These are phyloP conservation scores for Taphrina deformans DNA, from an alignment of 1,139 yeast genomes.

Conservation along the genomic window DNA sequence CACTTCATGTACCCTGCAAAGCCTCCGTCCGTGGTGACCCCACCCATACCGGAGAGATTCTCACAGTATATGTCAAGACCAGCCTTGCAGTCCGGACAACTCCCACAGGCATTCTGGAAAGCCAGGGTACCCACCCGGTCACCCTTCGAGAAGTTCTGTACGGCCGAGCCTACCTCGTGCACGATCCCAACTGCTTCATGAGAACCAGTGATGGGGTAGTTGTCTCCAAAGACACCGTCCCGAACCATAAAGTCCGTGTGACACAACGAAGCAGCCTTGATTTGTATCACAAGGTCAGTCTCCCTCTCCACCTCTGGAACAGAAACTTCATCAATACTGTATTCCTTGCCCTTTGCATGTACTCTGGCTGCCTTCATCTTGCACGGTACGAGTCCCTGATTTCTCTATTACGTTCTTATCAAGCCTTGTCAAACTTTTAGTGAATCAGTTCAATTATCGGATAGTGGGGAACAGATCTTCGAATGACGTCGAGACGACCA, in stretches of 20 bases:
- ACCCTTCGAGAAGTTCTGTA: background rate
- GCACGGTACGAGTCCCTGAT: no score
- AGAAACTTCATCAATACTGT: slow-evolving; percentile 4
- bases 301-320: background rate
- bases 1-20: slow-evolving; percentile 85
- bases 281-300: slow-evolving; percentile 6
- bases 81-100: slow-evolving; percentile 12
- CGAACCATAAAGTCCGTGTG: slow-evolving; percentile 41
- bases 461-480: background rate
- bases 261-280: slow-evolving; percentile 15
- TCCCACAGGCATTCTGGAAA: slow-evolving; percentile 13
- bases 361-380: slow-evolving; percentile 18
- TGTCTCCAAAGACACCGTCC: slow-evolving; percentile 56
- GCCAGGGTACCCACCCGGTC: slow-evolving; percentile 16
- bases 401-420: no score
- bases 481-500: background rate
- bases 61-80: slow-evolving; percentile 22
- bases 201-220: slow-evolving; percentile 12
- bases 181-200: slow-evolving; percentile 14
- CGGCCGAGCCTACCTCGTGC: background rate
- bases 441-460: background rate
- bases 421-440: no score
- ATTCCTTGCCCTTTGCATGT: slow-evolving; percentile 12
- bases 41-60: slow-evolving; percentile 20
- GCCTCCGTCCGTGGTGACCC: slow-evolving; percentile 51